A percentile compares a stretch with the other conserved stretches of the same genome.
These are phyloP conservation scores for Nepenthes alata DNA, from an alignment of 179 eudicot genomes.

Conservation along the genomic window DNA sequence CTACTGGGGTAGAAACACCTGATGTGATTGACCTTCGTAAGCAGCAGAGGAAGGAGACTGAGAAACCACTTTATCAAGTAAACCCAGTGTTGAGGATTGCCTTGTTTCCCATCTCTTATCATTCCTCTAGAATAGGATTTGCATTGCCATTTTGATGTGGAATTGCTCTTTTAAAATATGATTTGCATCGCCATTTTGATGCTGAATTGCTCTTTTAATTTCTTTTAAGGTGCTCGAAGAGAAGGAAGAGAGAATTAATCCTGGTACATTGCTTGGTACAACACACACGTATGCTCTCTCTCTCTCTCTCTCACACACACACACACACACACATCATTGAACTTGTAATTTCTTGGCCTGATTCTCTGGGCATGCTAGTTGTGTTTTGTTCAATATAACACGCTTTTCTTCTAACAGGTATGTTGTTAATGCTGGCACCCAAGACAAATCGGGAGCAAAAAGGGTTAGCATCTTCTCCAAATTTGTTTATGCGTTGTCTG, in stretches of 20 bases:
- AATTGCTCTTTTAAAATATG: not conserved
- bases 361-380: not conserved
- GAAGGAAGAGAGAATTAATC: constrained; percentile 77
- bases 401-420: constrained; percentile 18
- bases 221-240: constrained; percentile 82
- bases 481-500: not conserved
- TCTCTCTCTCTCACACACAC: not conserved
- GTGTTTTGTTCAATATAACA: not conserved
- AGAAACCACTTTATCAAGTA: constrained; percentile 91
- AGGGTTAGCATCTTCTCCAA: constrained; percentile 17
- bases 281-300: constrained; percentile 57
- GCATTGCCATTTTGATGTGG: constrained; percentile 1
- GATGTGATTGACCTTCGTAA: constrained; percentile 99
- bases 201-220: constrained; percentile 2
- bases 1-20: constrained; percentile 99
- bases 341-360: not conserved
- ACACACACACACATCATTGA: not conserved
- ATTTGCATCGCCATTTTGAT: not conserved
- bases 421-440: constrained; percentile 21
- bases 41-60: constrained; percentile 97
- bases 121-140: too few relatives aligned
- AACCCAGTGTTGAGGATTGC: constrained; percentile 9
- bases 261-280: constrained; percentile 80
- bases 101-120: too few relatives aligned
- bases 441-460: constrained; percentile 39